Conservation (phyloP, 225 moss, liverwort and hornwort genomes). For the Ulota crispa region DNA sequence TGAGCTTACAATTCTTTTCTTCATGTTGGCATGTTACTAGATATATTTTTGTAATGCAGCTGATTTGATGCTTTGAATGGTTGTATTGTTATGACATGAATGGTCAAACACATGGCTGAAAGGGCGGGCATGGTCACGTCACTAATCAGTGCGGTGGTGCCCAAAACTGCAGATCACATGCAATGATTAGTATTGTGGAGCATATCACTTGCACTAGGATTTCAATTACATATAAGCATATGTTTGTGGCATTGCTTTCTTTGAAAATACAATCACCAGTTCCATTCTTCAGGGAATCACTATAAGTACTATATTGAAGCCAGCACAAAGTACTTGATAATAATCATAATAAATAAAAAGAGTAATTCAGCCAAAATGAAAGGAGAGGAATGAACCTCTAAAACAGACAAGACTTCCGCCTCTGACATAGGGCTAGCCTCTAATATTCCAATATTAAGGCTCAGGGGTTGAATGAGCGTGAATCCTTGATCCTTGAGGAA, state of each 20-base stretch:
- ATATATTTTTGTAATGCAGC: slow-evolving; percentile 2
- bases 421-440: slow-evolving; percentile 82
- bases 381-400: slow-evolving; percentile 52
- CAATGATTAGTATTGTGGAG: slow-evolving; percentile 89
- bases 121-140: neutral
- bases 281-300: neutral
- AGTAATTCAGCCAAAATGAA: slow-evolving; percentile 2
- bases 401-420: slow-evolving; percentile 78
- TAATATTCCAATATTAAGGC: slow-evolving; percentile 58
- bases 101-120: neutral
- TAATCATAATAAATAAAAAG: neutral
- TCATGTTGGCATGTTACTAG: neutral
- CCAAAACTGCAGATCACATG: slow-evolving; percentile 99
- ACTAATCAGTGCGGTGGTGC: slow-evolving; percentile 76
- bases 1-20: neutral
- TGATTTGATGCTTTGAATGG: slow-evolving; percentile 1
- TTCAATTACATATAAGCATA: neutral
- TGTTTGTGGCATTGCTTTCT: neutral
- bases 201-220: slow-evolving; percentile 40
- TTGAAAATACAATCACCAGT: no score
- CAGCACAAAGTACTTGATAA: neutral
- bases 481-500: slow-evolving; percentile 91
- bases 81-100: neutral
- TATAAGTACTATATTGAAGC: neutral
- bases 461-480: slow-evolving; percentile 61